Evolutionary conservation across 495 filamentous ascomycete genomes (phyloP).

Genomic region (Ascobolus immersus): DNA sequence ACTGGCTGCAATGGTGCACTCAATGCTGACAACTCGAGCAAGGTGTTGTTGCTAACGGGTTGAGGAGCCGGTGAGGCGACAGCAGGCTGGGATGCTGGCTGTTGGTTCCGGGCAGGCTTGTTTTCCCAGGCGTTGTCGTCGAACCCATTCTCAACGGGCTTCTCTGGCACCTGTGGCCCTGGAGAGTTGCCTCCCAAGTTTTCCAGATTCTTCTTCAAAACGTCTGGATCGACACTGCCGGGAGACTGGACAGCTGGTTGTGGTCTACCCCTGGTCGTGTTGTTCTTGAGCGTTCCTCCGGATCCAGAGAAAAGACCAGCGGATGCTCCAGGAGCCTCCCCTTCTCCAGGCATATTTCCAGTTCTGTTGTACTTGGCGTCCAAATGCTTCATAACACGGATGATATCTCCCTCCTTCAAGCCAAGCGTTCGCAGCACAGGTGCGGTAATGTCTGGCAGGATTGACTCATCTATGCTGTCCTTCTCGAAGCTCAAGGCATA

Average conservation of each 20-base stretch:
- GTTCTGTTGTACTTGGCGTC: slow-evolving; percentile 54
- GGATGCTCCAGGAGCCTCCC: slow-evolving; percentile 23
- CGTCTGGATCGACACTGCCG: slow-evolving; percentile 67
- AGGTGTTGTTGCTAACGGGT: slow-evolving; percentile 43
- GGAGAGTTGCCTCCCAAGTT: slow-evolving; percentile 2
- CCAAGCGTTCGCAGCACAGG: slow-evolving; percentile 62
- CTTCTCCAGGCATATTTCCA: slow-evolving; percentile 27
- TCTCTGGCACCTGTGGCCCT: slow-evolving; percentile 19
- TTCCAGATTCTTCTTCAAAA: slow-evolving; percentile 34
- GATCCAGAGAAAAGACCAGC: slow-evolving; percentile 79
- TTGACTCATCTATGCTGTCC: slow-evolving; percentile 87
- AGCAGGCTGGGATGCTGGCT: slow-evolving; percentile 17
- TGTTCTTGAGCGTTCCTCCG: slow-evolving; percentile 68
- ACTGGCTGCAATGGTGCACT: slow-evolving; percentile 52
- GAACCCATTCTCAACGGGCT: slow-evolving; percentile 38
- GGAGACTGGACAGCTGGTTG: slow-evolving; percentile 59
- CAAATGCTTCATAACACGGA: slow-evolving; percentile 75
- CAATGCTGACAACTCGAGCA: slow-evolving; percentile 35
- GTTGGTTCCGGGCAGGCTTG: slow-evolving; percentile 53
- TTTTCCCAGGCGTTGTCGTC: slow-evolving; percentile 97
- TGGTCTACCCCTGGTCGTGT: slow-evolving; percentile 80
- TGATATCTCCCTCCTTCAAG: slow-evolving; percentile 81
- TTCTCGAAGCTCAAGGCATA: slow-evolving; percentile 68
- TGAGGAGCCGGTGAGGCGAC: slow-evolving; percentile 21
- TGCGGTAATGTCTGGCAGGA: slow-evolving; percentile 64